Evolutionary conservation across 352 stramenopile species (phyloP).

Genomic region (Plasmopara viticola): DNA sequence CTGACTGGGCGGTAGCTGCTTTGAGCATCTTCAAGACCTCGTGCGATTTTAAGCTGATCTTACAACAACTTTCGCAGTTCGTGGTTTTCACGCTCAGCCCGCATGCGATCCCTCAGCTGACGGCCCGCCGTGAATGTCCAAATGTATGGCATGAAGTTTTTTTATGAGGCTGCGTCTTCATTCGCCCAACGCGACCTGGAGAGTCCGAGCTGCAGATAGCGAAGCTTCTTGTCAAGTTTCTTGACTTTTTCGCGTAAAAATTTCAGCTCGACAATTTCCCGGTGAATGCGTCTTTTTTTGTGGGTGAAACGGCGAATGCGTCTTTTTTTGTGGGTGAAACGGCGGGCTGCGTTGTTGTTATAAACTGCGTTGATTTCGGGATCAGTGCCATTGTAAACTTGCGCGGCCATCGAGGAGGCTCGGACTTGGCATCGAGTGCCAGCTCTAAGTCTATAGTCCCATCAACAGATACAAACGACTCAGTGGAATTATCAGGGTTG

Average conservation of each 20-base stretch:
- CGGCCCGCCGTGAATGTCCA: slow-evolving; percentile 24
- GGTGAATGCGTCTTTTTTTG: slow-evolving; percentile 29
- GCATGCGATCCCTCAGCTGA: slow-evolving; percentile 22
- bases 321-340: slow-evolving; percentile 21
- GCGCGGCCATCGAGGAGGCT: slow-evolving; percentile 2
- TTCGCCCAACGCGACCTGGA: slow-evolving; percentile 2
- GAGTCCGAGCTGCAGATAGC: slow-evolving; percentile 14
- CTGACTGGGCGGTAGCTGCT: slow-evolving; percentile 19
- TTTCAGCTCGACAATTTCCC: slow-evolving; percentile 30
- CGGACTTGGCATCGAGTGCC: slow-evolving; percentile 4
- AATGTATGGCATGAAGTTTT: slow-evolving; percentile 15
- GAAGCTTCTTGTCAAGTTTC: slow-evolving; percentile 27
- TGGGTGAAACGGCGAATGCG: slow-evolving; percentile 11
- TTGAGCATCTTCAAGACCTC: slow-evolving; percentile 29
- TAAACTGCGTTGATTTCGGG: slow-evolving; percentile 2
- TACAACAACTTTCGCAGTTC: slow-evolving; percentile 20
- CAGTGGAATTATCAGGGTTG: slow-evolving; percentile 18
- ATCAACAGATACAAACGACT: slow-evolving; percentile 4
- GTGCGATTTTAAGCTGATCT: slow-evolving; percentile 26
- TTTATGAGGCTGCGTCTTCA: slow-evolving; percentile 1
- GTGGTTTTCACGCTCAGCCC: slow-evolving; percentile 24
- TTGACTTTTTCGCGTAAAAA: slow-evolving; percentile 26
- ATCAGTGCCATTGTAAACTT: slow-evolving; percentile 6
- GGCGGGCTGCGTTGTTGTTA: not conserved
- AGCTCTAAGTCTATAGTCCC: slow-evolving; percentile 8